Conservation (phyloP, 768 basidiomycete species). For the Mycena crocata region DNA sequence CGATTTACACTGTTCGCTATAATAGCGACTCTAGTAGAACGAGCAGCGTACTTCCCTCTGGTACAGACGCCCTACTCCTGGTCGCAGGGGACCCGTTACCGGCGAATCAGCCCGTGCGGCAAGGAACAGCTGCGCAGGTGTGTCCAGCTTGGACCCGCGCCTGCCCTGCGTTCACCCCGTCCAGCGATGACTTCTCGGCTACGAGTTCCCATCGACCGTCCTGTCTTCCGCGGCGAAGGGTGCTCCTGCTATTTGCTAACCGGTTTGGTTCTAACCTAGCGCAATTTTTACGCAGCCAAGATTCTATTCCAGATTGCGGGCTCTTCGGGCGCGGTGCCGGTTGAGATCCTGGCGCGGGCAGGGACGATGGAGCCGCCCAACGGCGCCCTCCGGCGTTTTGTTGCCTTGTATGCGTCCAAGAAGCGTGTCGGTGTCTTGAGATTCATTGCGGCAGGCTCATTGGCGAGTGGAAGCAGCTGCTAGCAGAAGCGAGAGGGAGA, state of each 20-base stretch:
- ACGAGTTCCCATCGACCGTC: constrained; percentile 96
- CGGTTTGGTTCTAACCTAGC: constrained; percentile 19
- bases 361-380: constrained; percentile 82
- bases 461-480: constrained; percentile 3
- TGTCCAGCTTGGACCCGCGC: constrained; percentile 31
- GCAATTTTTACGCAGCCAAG: constrained; percentile 66
- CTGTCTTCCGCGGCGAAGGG: constrained; percentile 94
- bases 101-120: constrained; percentile 90
- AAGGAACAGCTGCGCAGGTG: constrained; percentile 93
- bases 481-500: neutral
- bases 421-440: constrained; percentile 34
- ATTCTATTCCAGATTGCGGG: constrained; percentile 84
- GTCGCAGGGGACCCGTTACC: constrained; percentile 81
- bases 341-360: constrained; percentile 83
- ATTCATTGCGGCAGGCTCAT: neutral
- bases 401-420: constrained; percentile 23
- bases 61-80: constrained; percentile 76
- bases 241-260: constrained; percentile 37
- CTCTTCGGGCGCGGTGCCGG: constrained; percentile 63
- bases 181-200: constrained; percentile 96
- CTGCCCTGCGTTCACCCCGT: constrained; percentile 31
- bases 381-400: constrained; percentile 68
- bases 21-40: constrained; percentile 65
- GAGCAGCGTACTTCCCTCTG: constrained; percentile 78
- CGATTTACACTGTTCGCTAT: constrained; percentile 24